phyloP scores from a whole-genome alignment of 1,284 basidiomycete species.

The Cystobasidium pallidum region DNA sequence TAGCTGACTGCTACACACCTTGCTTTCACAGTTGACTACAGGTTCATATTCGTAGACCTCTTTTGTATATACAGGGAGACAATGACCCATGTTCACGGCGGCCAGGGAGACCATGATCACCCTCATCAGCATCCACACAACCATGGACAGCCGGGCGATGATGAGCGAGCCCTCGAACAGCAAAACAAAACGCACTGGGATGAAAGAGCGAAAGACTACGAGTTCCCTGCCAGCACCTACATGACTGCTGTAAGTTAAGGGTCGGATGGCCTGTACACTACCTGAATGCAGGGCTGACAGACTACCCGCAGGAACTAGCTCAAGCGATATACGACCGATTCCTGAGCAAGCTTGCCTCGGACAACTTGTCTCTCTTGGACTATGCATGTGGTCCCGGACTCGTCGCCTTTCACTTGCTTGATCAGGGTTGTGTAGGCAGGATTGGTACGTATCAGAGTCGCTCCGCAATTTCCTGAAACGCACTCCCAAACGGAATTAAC shows the following conservation, averaged over 20 bases:
- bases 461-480: too few species aligned
- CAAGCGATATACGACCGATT: constrained; percentile 17
- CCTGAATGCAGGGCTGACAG: not conserved
- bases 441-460: constrained; percentile 9
- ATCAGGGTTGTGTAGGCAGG: constrained; percentile 6
- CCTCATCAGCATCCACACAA: not conserved
- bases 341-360: not conserved
- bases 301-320: not conserved
- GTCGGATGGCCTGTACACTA: not conserved
- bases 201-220: constrained; percentile 14
- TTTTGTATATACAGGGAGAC: too few species aligned
- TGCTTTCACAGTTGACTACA: too few species aligned
- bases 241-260: constrained; percentile 5
- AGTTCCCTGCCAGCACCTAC: constrained; percentile 17
- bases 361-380: not conserved
- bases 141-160: not conserved
- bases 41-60: too few species aligned
- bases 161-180: constrained; percentile 9
- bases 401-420: constrained; percentile 16
- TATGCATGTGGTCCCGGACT: constrained; percentile 27
- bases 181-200: constrained; percentile 17
- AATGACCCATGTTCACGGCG: not conserved
- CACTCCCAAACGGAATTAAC: too few species aligned
- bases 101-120: not conserved
- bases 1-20: not conserved